These are phyloP conservation scores for Kodamaea kaohsiungensis DNA, from an alignment of 805 yeast genomes.

Conservation along the genomic window DNA sequence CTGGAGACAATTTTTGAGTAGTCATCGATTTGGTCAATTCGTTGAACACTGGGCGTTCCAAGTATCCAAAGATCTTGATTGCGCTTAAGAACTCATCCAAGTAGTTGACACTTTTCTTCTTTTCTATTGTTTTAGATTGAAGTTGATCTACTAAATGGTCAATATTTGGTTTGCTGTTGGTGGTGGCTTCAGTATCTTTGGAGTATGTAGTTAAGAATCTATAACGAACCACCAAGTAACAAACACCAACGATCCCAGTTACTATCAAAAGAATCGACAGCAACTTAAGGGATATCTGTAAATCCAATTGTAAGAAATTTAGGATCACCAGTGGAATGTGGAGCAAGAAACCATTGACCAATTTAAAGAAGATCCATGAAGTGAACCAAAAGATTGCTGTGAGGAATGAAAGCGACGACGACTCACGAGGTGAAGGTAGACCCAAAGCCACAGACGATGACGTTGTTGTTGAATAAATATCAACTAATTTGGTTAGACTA, in stretches of 20 bases:
- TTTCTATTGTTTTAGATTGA: slow-evolving; percentile 23
- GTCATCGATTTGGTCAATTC: slow-evolving; percentile 91
- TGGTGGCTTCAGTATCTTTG: slow-evolving; percentile 43
- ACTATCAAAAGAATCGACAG: slow-evolving; percentile 43
- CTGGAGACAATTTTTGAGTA: slow-evolving; percentile 76
- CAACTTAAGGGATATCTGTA: slow-evolving; percentile 53
- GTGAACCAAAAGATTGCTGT: slow-evolving; percentile 17
- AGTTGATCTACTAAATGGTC: slow-evolving; percentile 44
- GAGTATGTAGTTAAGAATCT: slow-evolving; percentile 65
- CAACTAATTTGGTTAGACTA: background rate
- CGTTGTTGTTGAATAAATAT: background rate
- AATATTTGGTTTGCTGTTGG: slow-evolving; percentile 37
- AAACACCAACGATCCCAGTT: slow-evolving; percentile 28
- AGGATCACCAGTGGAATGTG: slow-evolving; percentile 21
- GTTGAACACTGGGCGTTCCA: slow-evolving; percentile 87
- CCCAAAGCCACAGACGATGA: background rate
- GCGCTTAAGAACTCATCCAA: slow-evolving; percentile 89
- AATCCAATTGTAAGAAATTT: slow-evolving; percentile 39
- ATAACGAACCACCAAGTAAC: slow-evolving; percentile 58
- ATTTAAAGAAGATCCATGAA: slow-evolving; percentile 20
- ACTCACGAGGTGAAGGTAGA: slow-evolving; percentile 15
- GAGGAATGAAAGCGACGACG: slow-evolving; percentile 15
- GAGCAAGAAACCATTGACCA: slow-evolving; percentile 18
- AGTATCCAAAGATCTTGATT: slow-evolving; percentile 89
- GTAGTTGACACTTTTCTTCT: slow-evolving; percentile 50